These are phyloP conservation scores for Phaffomyces opuntiae DNA, from an alignment of 805 yeast species.

Conservation along the genomic window DNA sequence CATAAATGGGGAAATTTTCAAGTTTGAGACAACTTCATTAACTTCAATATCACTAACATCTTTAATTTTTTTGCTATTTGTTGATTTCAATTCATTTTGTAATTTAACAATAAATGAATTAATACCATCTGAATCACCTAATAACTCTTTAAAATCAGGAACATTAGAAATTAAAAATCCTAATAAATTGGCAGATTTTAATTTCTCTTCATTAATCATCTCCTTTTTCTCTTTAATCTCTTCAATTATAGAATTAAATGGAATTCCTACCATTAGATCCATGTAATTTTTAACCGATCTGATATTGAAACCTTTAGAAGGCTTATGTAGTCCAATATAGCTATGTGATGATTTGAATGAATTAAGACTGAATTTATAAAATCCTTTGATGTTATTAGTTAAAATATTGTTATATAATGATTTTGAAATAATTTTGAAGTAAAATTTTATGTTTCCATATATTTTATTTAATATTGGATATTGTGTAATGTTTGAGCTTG, in stretches of 20 bases:
- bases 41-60: too few species aligned
- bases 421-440: constrained; percentile 6
- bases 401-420: constrained; percentile 16
- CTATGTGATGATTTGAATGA: constrained; percentile 18
- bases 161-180: constrained; percentile 30
- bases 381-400: constrained; percentile 12
- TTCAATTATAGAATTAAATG: constrained; percentile 27
- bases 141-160: constrained; percentile 21
- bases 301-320: constrained; percentile 10
- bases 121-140: neutral
- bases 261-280: constrained; percentile 29
- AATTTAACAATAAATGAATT: too few species aligned
- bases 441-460: constrained; percentile 9
- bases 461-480: constrained; percentile 9
- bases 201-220: constrained; percentile 18
- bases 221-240: constrained; percentile 23
- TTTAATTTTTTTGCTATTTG: too few species aligned
- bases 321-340: too few species aligned
- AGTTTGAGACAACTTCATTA: too few species aligned
- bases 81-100: too few species aligned
- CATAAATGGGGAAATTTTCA: neutral
- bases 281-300: constrained; percentile 15
- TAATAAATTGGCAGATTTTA: constrained; percentile 27
- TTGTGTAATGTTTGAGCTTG: constrained; percentile 5
- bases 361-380: constrained; percentile 19